A percentile compares a stretch with the other conserved stretches of the same genome.
phyloP scores from a whole-genome alignment of 2,329 filamentous ascomycete species.

The Colletotrichum kahawae region DNA sequence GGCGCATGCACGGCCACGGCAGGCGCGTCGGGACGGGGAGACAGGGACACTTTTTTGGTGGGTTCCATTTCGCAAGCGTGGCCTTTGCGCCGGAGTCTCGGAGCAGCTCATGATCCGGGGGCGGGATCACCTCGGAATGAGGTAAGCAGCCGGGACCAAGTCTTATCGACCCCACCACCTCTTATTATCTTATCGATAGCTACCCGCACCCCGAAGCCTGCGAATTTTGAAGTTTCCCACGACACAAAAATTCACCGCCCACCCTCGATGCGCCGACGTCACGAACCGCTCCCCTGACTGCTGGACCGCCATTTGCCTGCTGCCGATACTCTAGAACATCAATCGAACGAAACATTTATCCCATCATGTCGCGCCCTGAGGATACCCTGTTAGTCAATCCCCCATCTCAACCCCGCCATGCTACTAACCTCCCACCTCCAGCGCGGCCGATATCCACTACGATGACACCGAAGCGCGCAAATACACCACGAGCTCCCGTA shows the following conservation, averaged over 20 bases:
- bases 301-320: not conserved
- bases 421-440: constrained; percentile 39
- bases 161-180: not conserved
- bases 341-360: not conserved
- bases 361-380: constrained; percentile 93
- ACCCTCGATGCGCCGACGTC: constrained; percentile 6
- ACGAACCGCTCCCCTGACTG: not conserved
- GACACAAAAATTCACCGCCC: constrained; percentile 19
- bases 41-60: not conserved
- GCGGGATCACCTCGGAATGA: not conserved
- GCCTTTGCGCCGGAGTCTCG: constrained; percentile 18
- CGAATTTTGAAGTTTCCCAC: constrained; percentile 18
- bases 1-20: not conserved
- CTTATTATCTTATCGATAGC: constrained; percentile 12
- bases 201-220: constrained; percentile 4
- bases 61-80: constrained; percentile 16
- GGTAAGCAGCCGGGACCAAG: not conserved
- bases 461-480: constrained; percentile 94
- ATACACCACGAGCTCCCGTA: constrained; percentile 95
- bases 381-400: constrained; percentile 75
- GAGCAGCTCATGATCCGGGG: not conserved
- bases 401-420: constrained; percentile 16
- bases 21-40: not conserved
- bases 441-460: constrained; percentile 96
- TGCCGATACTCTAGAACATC: accelerated